Conservation (phyloP, 208 protist genomes). For the Vickermania spadyakhi region DNA sequence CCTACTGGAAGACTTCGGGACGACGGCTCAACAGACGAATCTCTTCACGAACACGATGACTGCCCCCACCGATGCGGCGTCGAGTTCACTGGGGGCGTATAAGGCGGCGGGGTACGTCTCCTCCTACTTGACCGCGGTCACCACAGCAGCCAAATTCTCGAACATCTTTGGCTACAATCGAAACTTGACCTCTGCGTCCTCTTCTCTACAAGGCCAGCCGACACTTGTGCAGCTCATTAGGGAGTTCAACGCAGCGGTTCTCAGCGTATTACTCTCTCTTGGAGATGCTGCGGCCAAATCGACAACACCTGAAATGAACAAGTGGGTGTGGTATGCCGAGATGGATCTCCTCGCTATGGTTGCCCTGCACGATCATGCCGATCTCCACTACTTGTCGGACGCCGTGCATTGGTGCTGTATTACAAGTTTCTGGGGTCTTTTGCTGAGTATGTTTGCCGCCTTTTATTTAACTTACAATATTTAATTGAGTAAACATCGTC, state of each 20-base stretch:
- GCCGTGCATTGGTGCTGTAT: neutral
- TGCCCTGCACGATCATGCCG: neutral
- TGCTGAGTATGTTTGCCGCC: neutral
- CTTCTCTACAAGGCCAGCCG: neutral
- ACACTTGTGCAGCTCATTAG: neutral
- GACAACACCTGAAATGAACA: neutral
- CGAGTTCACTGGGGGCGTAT: neutral
- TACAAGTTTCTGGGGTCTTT: neutral
- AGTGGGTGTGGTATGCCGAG: neutral
- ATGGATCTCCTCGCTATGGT: neutral
- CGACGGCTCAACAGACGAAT: neutral
- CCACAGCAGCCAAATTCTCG: neutral
- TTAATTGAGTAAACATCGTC: no score
- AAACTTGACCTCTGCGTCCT: neutral
- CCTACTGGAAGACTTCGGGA: neutral
- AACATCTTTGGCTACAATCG: slow-evolving; percentile 3
- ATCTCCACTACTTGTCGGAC: neutral
- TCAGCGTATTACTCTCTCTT: neutral
- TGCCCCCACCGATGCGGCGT: neutral
- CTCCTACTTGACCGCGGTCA: neutral
- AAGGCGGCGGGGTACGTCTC: neutral
- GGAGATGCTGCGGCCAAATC: neutral
- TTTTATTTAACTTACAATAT: neutral
- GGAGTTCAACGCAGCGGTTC: neutral
- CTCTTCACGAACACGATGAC: neutral